Evolutionary conservation across 108 stramenopile species (phyloP), one percentile per base, ranked within the genome.

Genomic region (Nitzschia palea): DNA sequence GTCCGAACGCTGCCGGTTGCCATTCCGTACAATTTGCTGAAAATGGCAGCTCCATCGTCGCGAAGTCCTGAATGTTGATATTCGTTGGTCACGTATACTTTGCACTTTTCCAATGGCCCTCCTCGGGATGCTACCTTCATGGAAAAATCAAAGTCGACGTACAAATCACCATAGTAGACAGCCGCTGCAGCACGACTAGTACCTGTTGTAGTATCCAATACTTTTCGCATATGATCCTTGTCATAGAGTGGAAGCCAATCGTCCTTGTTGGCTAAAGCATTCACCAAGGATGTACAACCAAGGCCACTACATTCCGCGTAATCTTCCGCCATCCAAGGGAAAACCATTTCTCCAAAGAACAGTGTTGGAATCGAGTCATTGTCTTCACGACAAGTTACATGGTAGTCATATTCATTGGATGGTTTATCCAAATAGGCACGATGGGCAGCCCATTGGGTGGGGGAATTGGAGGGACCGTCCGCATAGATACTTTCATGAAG

Each of bases 261-360:
- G 1, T 61, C 44, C 65, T 88, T 89, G 18, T 35, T 43, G 4
- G 95, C 94, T 59, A 97, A 71, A 0, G 80, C 54, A 48, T 90
- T 60, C 0, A 93, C 86, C 10, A 96, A 67, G n/a, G 71, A 36
- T 25, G 65, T 64, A 73, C 89, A 83, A 3, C 87, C 90, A 35
- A 78, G 2, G 3, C 84, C 86, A 40, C 71, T 68, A 29, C 91
- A 65, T 67, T 90, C 93, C 9, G 67, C 83, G 73, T 79, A 96
- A 58, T 96, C 95, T 51, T 97, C 81, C 30, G 87, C 69, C 95
- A 97, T 96, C 86, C 90, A 95, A 1, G 91, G 87, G 77, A 95
- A 97, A 0, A 97, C 90, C 91, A 95, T 95, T 80, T 97, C 97
- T 8, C 94, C 95, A 68, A 88, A 90, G 62, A 94, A 86, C 3